A percentile compares a stretch with the other conserved stretches of the same genome.
These are phyloP conservation scores for Debaryomyces robertsiae DNA, from an alignment of 1,139 yeast genomes.

Conservation along the genomic window DNA sequence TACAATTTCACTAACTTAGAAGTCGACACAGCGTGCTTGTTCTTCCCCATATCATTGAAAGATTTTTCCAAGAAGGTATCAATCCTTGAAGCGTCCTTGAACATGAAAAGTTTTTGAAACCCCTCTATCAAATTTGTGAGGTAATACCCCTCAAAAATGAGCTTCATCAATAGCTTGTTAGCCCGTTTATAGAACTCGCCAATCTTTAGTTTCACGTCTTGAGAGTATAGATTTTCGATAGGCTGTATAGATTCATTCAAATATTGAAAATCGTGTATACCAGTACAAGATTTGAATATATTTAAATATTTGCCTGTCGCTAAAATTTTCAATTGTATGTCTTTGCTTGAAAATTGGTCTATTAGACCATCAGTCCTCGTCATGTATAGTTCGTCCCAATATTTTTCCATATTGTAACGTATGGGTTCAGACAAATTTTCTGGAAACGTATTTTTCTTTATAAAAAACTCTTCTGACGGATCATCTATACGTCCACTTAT, in stretches of 20 bases:
- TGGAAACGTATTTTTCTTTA: conserved; percentile 49
- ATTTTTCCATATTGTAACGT: conserved; percentile 63
- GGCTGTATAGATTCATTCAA: conserved; percentile 32
- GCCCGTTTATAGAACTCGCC: conserved; percentile 70
- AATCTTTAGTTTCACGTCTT: conserved; percentile 59
- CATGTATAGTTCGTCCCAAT: conserved; percentile 85
- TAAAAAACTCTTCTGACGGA: conserved; percentile 80
- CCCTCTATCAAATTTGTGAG: conserved; percentile 50
- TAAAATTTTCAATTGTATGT: conserved; percentile 64
- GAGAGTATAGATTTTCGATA: conserved; percentile 53
- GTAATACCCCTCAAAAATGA: conserved; percentile 64
- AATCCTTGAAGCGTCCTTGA: conserved; percentile 48
- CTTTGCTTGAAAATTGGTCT: conserved; percentile 58
- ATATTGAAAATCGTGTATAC: conserved; percentile 36
- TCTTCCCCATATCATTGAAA: conserved; percentile 38
- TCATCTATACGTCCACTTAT: conserved; percentile 74
- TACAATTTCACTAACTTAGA: conserved; percentile 32
- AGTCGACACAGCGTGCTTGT: conserved; percentile 34
- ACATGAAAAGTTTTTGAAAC: conserved; percentile 58
- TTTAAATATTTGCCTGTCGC: conserved; percentile 85
- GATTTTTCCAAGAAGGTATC: conserved; percentile 44
- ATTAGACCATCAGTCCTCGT: conserved; percentile 77
- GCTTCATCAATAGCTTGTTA: conserved; percentile 58
- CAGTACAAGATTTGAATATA: conserved; percentile 63
- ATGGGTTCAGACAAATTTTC: conserved; percentile 35